A percentile compares a stretch with the other conserved stretches of the same genome.
Conservation (phyloP, 2,329 filamentous ascomycete genomes). For the Trichothecium sympodiale region DNA sequence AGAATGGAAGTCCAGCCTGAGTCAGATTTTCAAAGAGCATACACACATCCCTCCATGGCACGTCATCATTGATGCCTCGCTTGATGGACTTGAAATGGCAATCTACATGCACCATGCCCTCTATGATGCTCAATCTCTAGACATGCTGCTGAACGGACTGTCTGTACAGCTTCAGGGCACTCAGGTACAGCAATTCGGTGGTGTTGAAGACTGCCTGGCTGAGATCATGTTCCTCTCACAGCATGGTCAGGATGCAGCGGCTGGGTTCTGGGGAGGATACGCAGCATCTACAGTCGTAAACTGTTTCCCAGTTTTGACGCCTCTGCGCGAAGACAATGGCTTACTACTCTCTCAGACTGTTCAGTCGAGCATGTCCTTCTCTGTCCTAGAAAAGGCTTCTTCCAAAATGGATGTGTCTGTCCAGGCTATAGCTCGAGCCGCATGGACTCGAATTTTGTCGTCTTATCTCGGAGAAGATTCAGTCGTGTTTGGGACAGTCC, state of each 20-base stretch:
- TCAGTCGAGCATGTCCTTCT: slow-evolving; percentile 25
- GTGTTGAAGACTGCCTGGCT: slow-evolving; percentile 24
- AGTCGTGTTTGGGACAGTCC: slow-evolving; percentile 68
- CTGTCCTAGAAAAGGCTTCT: slow-evolving; percentile 44
- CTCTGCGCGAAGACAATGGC: slow-evolving; percentile 36
- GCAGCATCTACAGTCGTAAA: slow-evolving; percentile 45
- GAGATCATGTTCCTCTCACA: slow-evolving; percentile 27
- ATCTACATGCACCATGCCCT: slow-evolving; percentile 64
- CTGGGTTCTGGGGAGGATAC: slow-evolving; percentile 53
- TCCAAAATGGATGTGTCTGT: slow-evolving; percentile 53
- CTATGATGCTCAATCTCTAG: slow-evolving; percentile 72
- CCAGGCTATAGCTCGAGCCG: slow-evolving; percentile 64
- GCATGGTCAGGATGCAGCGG: slow-evolving; percentile 19
- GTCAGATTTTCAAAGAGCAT: slow-evolving; percentile 21
- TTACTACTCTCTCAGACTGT: slow-evolving; percentile 17
- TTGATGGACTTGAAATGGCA: slow-evolving; percentile 21
- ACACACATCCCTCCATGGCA: slow-evolving; percentile 53
- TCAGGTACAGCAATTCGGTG: slow-evolving; percentile 5
- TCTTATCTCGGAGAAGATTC: slow-evolving; percentile 65
- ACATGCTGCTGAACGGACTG: slow-evolving; percentile 52
- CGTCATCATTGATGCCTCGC: slow-evolving; percentile 33
- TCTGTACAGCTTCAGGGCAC: slow-evolving; percentile 13
- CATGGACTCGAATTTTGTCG: slow-evolving; percentile 66
- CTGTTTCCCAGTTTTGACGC: slow-evolving; percentile 67
- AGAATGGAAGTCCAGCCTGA: slow-evolving; percentile 10